These are phyloP conservation scores for Globisporangium orthogonon DNA, from an alignment of 352 stramenopile genomes.

Conservation along the genomic window DNA sequence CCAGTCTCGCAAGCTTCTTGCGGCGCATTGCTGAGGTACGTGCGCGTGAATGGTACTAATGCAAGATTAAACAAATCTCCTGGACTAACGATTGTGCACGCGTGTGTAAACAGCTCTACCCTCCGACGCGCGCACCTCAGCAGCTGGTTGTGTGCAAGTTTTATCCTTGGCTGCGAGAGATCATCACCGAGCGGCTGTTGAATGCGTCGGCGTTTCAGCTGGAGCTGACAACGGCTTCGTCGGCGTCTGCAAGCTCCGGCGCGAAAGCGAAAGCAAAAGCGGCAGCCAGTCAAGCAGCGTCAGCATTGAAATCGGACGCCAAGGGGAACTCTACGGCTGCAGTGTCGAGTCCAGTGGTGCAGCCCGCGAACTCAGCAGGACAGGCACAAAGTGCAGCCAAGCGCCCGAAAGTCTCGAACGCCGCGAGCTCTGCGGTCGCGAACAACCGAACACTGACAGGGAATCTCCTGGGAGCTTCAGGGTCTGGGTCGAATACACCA, in stretches of 20 bases:
- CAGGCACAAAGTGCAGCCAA: conserved; percentile 20
- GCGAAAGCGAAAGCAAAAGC: conserved; percentile 15
- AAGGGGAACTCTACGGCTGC: conserved; percentile 7
- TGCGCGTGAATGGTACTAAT: not conserved
- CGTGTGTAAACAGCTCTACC: conserved; percentile 55
- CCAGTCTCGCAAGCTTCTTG: conserved; percentile 61
- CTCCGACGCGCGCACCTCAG: conserved; percentile 53
- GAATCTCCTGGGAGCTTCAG: conserved; percentile 29
- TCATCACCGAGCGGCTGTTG: conserved; percentile 74
- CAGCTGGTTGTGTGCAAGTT: conserved; percentile 81
- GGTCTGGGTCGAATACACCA: conserved; percentile 46
- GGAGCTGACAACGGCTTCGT: conserved; percentile 31
- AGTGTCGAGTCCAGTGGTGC: conserved; percentile 10
- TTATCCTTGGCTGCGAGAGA: conserved; percentile 85
- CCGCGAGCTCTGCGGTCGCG: conserved; percentile 40
- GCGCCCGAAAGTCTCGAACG: conserved; percentile 24
- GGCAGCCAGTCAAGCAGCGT: not conserved
- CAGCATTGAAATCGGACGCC: conserved; percentile 7
- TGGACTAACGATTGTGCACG: conserved; percentile 3
- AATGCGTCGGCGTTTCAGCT: conserved; percentile 60
- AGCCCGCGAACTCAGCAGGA: conserved; percentile 2
- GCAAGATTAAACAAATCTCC: not conserved
- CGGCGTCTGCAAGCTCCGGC: not conserved
- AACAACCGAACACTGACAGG: conserved; percentile 46
- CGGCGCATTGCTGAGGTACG: conserved; percentile 65